Evolutionary conservation across 192 early-diverging fungal genomes (phyloP), one percentile per base, ranked within the genome.

Genomic region (Chytriomyces sp.): DNA sequence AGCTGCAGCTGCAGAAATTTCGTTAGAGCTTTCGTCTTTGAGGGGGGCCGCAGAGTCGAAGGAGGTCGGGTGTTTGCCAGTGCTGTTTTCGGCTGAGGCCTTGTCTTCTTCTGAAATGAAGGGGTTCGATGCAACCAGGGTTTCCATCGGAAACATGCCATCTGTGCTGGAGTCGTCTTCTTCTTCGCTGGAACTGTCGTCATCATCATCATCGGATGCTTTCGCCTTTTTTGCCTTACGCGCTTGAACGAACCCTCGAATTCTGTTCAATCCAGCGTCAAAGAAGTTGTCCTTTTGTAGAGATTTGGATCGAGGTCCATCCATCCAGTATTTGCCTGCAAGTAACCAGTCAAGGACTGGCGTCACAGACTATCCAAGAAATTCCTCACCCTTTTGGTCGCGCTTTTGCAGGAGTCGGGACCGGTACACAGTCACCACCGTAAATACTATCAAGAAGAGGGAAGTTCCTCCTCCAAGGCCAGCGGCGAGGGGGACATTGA

Each of bases 321-420:
- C 66, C 52, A 68, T 56, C 66, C 66, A 68, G 36, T 32, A 68
- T 34, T 68, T 68, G 49, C n/a, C n/a, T n/a, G n/a, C n/a, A n/a
- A n/a, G n/a, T n/a, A n/a, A n/a, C n/a, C n/a, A n/a, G n/a, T n/a
- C n/a, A n/a, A n/a, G n/a, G n/a, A n/a, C n/a, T n/a, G n/a, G n/a
- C n/a, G n/a, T n/a, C n/a, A n/a, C n/a, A n/a, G n/a, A n/a, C n/a
- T n/a, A n/a, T n/a, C n/a, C n/a, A n/a, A n/a, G n/a, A n/a, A n/a
- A n/a, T n/a, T n/a, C n/a, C n/a, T n/a, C n/a, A n/a, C 66, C 66
- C 66, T 68, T 68, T 3, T 56, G 36, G 2, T 68, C 64, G 2
- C 32, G 49, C 2, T n/a, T 26, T 17, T 28, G 49, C 2, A 68
- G 53, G 8, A 25, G 44, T 22, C 34, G 33, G 19, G 66, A 40